phyloP scores from a whole-genome alignment of 768 basidiomycete genomes.

The Trametopsis cervina region DNA sequence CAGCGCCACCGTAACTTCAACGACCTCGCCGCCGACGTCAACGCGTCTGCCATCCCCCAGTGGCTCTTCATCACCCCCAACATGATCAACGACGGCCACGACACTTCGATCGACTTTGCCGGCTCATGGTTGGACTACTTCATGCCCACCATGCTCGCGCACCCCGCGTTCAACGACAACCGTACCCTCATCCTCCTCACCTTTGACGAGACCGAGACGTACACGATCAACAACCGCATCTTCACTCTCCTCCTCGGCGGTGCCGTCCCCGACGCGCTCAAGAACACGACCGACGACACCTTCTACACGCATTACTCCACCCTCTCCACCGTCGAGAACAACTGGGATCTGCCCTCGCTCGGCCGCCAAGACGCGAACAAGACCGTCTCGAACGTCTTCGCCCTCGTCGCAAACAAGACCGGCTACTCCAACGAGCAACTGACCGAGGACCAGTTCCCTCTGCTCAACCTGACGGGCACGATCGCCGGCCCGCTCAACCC shows the following conservation, averaged over 20 bases:
- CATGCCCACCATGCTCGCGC: constrained; percentile 42
- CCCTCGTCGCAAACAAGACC: constrained; percentile 39
- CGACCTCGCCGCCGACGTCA: constrained; percentile 50
- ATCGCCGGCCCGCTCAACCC: constrained; percentile 39
- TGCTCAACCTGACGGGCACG: constrained; percentile 35
- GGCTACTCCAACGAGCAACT: constrained; percentile 36
- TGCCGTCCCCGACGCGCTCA: constrained; percentile 34
- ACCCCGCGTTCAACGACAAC: constrained; percentile 46
- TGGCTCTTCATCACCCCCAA: constrained; percentile 63
- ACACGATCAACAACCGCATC: constrained; percentile 39
- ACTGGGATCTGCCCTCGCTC: constrained; percentile 56
- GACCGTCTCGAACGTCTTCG: constrained; percentile 42
- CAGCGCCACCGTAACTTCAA: constrained; percentile 52
- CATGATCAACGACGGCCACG: constrained; percentile 50
- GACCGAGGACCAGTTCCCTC: constrained; percentile 20
- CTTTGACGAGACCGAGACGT: constrained; percentile 50
- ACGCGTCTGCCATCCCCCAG: constrained; percentile 43
- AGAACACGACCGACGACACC: constrained; percentile 40
- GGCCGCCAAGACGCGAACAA: constrained; percentile 52
- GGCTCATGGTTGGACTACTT: constrained; percentile 41
- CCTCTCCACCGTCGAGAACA: constrained; percentile 48
- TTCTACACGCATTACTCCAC: constrained; percentile 59
- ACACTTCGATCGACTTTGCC: constrained; percentile 46
- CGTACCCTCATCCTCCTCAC: constrained; percentile 53
- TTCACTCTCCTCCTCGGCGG: constrained; percentile 38